Conservation (phyloP, 805 yeast species). For the Wickerhamiella bombiphila region DNA sequence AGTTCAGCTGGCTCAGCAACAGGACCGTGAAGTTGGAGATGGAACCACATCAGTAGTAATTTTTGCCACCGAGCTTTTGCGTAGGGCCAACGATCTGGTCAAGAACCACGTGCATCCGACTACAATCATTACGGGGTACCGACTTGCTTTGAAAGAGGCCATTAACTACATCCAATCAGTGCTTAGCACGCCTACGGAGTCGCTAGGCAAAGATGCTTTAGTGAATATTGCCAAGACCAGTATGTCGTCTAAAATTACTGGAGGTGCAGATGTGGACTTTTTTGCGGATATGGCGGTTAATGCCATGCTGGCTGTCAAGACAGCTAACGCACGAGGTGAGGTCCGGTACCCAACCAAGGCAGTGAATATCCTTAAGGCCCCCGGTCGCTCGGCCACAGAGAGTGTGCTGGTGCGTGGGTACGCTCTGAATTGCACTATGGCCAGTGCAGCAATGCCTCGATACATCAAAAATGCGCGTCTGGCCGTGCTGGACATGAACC, state of each 20-base stretch:
- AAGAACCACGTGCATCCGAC: constrained; percentile 94
- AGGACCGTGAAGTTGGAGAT: constrained; percentile 96
- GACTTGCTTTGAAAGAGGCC: constrained; percentile 87
- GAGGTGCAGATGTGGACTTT: constrained; percentile 79
- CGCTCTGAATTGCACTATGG: constrained; percentile 92
- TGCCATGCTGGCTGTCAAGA: constrained; percentile 87
- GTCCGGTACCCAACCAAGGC: constrained; percentile 75
- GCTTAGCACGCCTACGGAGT: constrained; percentile 63
- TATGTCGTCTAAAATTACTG: constrained; percentile 88
- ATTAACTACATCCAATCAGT: constrained; percentile 74
- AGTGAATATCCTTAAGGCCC: constrained; percentile 88
- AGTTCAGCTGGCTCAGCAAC: constrained; percentile 96
- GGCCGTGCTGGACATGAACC: constrained; percentile 79
- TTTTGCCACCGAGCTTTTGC: constrained; percentile 81
- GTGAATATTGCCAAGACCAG: constrained; percentile 90
- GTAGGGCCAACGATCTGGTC: constrained; percentile 86
- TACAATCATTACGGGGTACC: constrained; percentile 90
- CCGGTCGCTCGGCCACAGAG: constrained; percentile 84
- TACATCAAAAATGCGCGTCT: constrained; percentile 54
- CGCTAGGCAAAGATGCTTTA: constrained; percentile 67
- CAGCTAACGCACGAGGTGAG: constrained; percentile 79
- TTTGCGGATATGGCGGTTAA: constrained; percentile 86
- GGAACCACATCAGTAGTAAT: constrained; percentile 97
- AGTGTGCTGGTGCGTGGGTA: constrained; percentile 82
- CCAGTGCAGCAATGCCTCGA: constrained; percentile 91